A percentile compares a stretch with the other conserved stretches of the same genome.
phyloP scores from a whole-genome alignment of 306 rosid genomes.

The Quercus glauca region DNA sequence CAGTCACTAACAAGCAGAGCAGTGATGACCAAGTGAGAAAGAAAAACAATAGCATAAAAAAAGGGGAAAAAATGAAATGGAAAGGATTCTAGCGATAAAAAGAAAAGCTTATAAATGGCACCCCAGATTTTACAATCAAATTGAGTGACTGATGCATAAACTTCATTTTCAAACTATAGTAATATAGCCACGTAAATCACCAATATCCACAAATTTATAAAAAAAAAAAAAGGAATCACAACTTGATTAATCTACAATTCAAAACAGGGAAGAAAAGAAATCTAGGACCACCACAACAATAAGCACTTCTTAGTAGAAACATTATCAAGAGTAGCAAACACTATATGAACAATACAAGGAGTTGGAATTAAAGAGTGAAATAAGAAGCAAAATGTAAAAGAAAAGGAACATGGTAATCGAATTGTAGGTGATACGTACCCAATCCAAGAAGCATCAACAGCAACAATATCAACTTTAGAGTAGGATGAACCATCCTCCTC shows the following conservation, averaged over 20 bases:
- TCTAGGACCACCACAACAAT: background rate
- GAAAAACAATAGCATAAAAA: background rate
- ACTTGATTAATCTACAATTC: background rate
- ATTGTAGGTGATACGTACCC: conserved; percentile 26
- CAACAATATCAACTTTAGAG: conserved; percentile 21
- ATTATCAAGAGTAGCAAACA: no score
- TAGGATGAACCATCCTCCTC: conserved; percentile 43
- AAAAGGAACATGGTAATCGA: background rate
- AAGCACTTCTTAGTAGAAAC: background rate
- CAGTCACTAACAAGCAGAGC: background rate
- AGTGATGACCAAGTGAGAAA: conserved; percentile 3
- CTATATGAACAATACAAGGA: background rate
- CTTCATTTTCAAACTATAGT: conserved; percentile 1
- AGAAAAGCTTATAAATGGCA: background rate
- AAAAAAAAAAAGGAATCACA: background rate
- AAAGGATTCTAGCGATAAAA: background rate
- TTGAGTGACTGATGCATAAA: background rate
- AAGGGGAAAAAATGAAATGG: background rate
- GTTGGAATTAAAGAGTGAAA: background rate
- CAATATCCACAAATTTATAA: background rate
- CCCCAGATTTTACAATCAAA: background rate
- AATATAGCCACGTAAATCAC: background rate
- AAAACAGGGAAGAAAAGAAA: background rate
- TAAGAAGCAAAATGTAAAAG: background rate
- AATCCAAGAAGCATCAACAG: conserved; percentile 41